phyloP scores from a whole-genome alignment of 306 rosid species.

The Rosa persica region DNA sequence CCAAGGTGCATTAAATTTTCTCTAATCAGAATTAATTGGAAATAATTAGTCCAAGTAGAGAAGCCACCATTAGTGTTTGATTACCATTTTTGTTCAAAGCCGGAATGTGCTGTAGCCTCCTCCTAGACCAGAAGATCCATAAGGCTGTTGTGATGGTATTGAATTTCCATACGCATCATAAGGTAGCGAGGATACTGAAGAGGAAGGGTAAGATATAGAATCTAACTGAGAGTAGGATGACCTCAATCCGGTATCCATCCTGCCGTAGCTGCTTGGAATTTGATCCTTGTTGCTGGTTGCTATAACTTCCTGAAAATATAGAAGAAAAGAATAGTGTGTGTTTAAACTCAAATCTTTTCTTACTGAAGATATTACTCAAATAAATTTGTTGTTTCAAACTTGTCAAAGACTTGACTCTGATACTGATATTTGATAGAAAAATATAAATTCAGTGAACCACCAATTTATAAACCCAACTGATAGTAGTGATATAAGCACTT shows the following conservation, averaged over 20 bases:
- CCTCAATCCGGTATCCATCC: slow-evolving; percentile 66
- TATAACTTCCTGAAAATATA: slow-evolving; percentile 68
- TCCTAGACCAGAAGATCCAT: slow-evolving; percentile 78
- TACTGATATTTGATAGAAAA: not conserved
- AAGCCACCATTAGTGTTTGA: slow-evolving; percentile 25
- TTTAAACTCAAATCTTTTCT: not conserved
- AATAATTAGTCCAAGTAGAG: slow-evolving; percentile 29
- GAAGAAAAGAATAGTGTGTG: slow-evolving; percentile 7
- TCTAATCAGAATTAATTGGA: slow-evolving; percentile 34
- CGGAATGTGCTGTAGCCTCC: slow-evolving; percentile 88
- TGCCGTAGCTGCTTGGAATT: slow-evolving; percentile 53
- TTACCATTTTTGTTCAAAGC: slow-evolving; percentile 45
- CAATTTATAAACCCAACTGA: not conserved
- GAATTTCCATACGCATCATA: slow-evolving; percentile 75
- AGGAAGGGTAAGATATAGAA: slow-evolving; percentile 52
- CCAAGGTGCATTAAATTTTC: slow-evolving; percentile 26
- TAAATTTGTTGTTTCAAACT: not conserved
- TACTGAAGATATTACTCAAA: not conserved
- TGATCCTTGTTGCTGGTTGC: slow-evolving; percentile 65
- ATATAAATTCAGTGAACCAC: slow-evolving; percentile 2
- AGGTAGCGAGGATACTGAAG: slow-evolving; percentile 68
- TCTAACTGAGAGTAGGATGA: slow-evolving; percentile 71
- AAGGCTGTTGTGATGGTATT: slow-evolving; percentile 21
- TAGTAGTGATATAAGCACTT: not conserved
- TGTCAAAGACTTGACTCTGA: not conserved